Evolutionary conservation across 1,284 basidiomycete genomes (phyloP).

Genomic region (Termitomyces sp.): DNA sequence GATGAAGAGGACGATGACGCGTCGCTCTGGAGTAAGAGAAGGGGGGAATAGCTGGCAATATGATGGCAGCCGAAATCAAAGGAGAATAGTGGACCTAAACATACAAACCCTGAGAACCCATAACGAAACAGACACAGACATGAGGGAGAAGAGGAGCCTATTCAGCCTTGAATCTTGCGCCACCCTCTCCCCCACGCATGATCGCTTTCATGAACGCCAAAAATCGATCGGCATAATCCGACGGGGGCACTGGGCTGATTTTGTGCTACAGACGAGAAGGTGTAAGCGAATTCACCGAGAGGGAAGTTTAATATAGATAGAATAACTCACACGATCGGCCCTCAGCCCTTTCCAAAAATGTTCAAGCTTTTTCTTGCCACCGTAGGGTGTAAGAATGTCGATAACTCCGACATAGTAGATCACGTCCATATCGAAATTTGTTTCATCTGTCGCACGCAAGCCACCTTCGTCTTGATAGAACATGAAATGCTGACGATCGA

Average conservation of each 20-base stretch:
- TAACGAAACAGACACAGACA: neutral
- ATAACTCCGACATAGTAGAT: constrained; percentile 96
- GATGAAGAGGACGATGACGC: neutral
- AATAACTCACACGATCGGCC: constrained; percentile 74
- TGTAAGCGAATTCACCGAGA: neutral
- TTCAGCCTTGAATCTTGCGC: constrained; percentile 50
- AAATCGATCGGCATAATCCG: constrained; percentile 84
- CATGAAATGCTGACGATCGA: constrained; percentile 80
- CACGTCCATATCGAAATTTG: constrained; percentile 66
- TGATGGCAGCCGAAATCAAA: neutral
- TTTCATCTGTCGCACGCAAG: constrained; percentile 83
- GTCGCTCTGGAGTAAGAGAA: neutral
- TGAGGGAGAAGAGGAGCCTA: constrained; percentile 1
- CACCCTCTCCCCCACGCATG: constrained; percentile 79
- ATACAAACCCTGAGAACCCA: neutral
- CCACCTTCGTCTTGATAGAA: constrained; percentile 99
- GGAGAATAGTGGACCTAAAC: neutral
- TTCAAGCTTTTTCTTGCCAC: constrained; percentile 75
- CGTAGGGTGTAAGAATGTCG: constrained; percentile 92
- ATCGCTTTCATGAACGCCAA: constrained; percentile 82
- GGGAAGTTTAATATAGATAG: constrained; percentile 4
- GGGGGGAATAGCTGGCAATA: neutral
- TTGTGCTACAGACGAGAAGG: constrained; percentile 58
- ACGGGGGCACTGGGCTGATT: constrained; percentile 86
- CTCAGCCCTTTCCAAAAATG: constrained; percentile 90